Evolutionary conservation across 768 basidiomycete genomes (phyloP), one percentile per base, ranked within the genome.

Genomic region (Coprinopsis sp.): DNA sequence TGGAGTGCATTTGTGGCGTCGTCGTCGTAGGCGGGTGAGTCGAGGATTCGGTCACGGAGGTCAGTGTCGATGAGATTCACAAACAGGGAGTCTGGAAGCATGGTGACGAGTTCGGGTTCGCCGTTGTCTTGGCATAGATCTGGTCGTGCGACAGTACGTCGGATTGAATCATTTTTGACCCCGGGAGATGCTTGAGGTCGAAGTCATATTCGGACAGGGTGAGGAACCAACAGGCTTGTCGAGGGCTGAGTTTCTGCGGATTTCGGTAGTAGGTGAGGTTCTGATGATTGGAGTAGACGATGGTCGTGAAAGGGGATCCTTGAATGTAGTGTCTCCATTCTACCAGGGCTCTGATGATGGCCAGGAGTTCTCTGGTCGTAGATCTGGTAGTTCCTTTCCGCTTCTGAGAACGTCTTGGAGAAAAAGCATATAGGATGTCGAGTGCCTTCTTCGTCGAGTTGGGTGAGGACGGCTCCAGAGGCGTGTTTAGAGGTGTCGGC

Each of bases 351-450:
- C 56, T 25, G 14, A 78, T 62, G 21, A 79, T 73, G 0, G 75
- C 71, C 3, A 78, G 62, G 0, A 79, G 46, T 55, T 82, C 78
- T 46, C 67, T n/a, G 65, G 52, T 81, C 65, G 44, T 72, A 60
- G 27, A 65, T 64, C 16, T 70, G 61, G 52, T 79, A 79, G 52
- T 78, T 77, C 2, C 57, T 40, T 54, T 79, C 19, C 13, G 29
- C 33, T 1, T 16, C 14, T 5, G 0, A 21, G 7, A 44, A 41
- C 7, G 19, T 33, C 36, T 49, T 48, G 16, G 47, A 48, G 2
- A 29, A n/a, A 14, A 41, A 51, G 5, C 12, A 12, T 3, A 44
- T 18, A 0, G 37, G 46, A 14, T 40, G 34, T 14, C 22, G 2
- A 2, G 29, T 38, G 1, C 44, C 45, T 12, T 40, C 41, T 3